These are phyloP conservation scores for Suhomyces xylopsoci DNA, from an alignment of 805 yeast species.

Conservation along the genomic window DNA sequence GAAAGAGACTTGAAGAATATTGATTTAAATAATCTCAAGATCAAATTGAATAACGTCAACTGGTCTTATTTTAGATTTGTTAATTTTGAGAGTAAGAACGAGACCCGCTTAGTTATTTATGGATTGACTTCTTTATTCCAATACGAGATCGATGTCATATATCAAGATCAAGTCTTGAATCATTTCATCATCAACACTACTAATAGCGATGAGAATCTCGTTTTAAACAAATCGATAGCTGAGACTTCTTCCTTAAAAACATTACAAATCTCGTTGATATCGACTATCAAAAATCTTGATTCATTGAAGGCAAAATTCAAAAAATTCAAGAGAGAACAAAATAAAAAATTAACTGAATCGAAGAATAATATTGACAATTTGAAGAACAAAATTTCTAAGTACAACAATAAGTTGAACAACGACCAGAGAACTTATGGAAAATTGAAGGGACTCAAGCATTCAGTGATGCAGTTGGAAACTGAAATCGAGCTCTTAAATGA, in stretches of 20 bases:
- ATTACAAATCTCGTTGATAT: constrained; percentile 29
- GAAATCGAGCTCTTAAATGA: constrained; percentile 28
- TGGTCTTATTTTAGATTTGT: constrained; percentile 30
- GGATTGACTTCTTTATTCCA: constrained; percentile 38
- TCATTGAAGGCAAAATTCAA: constrained; percentile 22
- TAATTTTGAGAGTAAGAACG: constrained; percentile 13
- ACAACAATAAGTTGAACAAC: constrained; percentile 18
- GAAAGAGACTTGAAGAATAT: constrained; percentile 4
- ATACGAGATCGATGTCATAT: constrained; percentile 32
- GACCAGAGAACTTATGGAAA: constrained; percentile 36
- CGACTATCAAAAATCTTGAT: constrained; percentile 27
- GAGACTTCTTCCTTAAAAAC: constrained; percentile 28
- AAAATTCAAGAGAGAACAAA: constrained; percentile 38
- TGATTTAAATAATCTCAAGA: constrained; percentile 8
- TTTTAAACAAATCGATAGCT: constrained; percentile 23
- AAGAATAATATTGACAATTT: constrained; percentile 32
- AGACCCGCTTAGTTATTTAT: constrained; percentile 24
- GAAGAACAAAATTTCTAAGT: constrained; percentile 30
- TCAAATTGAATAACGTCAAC: constrained; percentile 30
- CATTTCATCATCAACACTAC: constrained; percentile 31
- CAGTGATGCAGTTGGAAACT: constrained; percentile 35
- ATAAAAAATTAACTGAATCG: constrained; percentile 30
- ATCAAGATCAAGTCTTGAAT: constrained; percentile 13
- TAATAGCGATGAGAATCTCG: constrained; percentile 16
- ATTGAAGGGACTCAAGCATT: constrained; percentile 38